phyloP scores from a whole-genome alignment of 371 early-diverging fungal species.

The Mortierella sp. region DNA sequence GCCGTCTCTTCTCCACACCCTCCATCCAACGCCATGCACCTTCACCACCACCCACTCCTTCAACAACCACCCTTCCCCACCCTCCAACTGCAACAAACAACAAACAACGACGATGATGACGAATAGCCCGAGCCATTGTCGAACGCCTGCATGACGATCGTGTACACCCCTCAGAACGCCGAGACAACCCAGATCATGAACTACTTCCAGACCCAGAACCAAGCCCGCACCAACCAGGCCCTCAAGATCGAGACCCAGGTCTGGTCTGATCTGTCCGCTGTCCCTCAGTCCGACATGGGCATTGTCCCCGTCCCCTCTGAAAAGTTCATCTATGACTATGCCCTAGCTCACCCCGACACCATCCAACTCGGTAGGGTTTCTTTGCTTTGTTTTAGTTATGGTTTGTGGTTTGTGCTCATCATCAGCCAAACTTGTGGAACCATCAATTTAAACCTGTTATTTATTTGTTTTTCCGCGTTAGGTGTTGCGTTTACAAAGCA shows the following conservation, averaged over 20 bases:
- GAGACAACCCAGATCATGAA: slow-evolving; percentile 62
- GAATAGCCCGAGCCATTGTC: slow-evolving; percentile 43
- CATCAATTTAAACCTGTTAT: background rate
- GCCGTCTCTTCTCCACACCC: background rate
- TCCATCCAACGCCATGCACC: background rate
- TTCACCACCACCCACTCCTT: background rate
- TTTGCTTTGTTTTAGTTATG: background rate
- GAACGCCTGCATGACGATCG: slow-evolving; percentile 71
- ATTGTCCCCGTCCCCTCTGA: slow-evolving; percentile 68
- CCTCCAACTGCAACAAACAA: too few species aligned
- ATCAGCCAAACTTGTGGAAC: too few species aligned
- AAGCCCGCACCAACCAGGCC: slow-evolving; percentile 28
- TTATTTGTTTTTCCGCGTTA: background rate
- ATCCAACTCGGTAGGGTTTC: slow-evolving; percentile 66
- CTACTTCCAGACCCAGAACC: slow-evolving; percentile 49
- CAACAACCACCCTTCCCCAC: too few species aligned
- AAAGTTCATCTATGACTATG: slow-evolving; percentile 74
- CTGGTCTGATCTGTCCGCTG: slow-evolving; percentile 41
- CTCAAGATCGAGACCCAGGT: slow-evolving; percentile 27
- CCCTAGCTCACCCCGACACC: slow-evolving; percentile 73
- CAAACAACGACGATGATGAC: background rate
- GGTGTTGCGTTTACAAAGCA: slow-evolving; percentile 57
- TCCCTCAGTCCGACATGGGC: slow-evolving; percentile 62
- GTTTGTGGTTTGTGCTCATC: background rate
- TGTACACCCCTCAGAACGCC: slow-evolving; percentile 66